Evolutionary conservation across 345 rosid species (phyloP), one percentile per base, ranked within the genome.

Genomic region (thale cress (Arabidopsis thaliana)): DNA sequence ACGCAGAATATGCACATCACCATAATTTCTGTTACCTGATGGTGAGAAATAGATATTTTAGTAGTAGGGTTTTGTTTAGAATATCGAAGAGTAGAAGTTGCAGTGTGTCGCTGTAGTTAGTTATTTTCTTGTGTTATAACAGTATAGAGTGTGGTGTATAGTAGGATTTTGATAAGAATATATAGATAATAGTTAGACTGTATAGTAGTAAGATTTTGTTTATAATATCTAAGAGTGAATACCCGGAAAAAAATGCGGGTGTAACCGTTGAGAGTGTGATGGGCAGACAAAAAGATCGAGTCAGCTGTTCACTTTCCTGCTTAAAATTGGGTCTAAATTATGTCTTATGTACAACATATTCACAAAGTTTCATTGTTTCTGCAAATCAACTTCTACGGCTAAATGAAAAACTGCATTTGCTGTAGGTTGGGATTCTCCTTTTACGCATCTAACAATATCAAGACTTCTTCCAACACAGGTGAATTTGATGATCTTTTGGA

Each of bases 401-500:
- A 52, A 33, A 46, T n/a, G 46, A 65, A 64, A 71, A 24, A 7
- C 11, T 57, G 53, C 48, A 57, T 58, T 65, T 76, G 42, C 5
- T 53, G 57, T 69, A 61, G 51, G 45, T 28, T 48, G 76, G 60
- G 71, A 65, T 71, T 71, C 20, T 50, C 62, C 48, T 22, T 77
- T 38, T 55, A 63, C 10, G 37, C 70, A 70, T 69, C 71, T 78
- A 65, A 65, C 72, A 46, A 33, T 67, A 63, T 79, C 56, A 69
- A 61, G 67, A 49, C 52, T 25, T 81, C 38, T 72, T 52, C 60
- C 78, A 74, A 45, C 82, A 72, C 88, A 94, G 98, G 97, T 78
- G 98, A 94, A 84, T 91, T 94, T 82, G 91, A 93, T 77, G 96
- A 89, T 83, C 69, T 91, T 72, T 81, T 93, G 81, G 91, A 85